phyloP scores from a whole-genome alignment of 495 filamentous ascomycete species.

The Neurospora sp. region DNA sequence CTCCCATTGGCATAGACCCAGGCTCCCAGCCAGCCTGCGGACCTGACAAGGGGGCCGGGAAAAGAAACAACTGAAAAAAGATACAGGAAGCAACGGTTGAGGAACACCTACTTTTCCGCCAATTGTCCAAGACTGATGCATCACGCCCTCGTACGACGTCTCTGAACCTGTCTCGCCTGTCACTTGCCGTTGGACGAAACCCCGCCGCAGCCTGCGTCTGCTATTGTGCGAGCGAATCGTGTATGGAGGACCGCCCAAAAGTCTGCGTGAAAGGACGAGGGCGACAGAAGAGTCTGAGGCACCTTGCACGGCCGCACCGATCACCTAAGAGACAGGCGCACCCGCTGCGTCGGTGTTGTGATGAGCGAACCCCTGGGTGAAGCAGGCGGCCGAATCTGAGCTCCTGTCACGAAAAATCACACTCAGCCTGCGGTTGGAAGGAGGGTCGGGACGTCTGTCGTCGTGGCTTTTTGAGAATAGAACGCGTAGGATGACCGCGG shows the following conservation, averaged over 20 bases:
- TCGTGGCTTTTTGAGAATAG: neutral
- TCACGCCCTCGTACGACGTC: neutral
- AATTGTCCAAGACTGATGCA: slow-evolving; percentile 14
- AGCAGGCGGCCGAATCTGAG: neutral
- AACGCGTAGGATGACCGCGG: neutral
- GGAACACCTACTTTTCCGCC: neutral
- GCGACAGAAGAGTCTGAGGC: neutral
- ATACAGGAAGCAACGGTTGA: neutral
- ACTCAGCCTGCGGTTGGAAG: neutral
- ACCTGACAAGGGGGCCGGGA: neutral
- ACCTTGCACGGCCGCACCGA: neutral
- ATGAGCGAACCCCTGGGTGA: neutral
- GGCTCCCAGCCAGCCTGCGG: neutral
- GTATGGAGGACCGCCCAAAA: neutral
- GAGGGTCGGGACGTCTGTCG: neutral
- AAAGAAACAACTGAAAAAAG: neutral
- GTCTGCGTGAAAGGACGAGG: neutral
- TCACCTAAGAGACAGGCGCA: neutral
- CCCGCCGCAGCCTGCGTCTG: slow-evolving; percentile 2
- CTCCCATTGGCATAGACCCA: neutral
- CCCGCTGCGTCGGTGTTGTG: neutral
- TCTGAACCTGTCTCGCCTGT: slow-evolving; percentile 13
- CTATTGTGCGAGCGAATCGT: neutral
- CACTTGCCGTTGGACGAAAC: slow-evolving; percentile 20
- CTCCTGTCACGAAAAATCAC: neutral